Evolutionary conservation across 164 flowering plant species (phyloP).

Genomic region (Vitis rotundifolia): DNA sequence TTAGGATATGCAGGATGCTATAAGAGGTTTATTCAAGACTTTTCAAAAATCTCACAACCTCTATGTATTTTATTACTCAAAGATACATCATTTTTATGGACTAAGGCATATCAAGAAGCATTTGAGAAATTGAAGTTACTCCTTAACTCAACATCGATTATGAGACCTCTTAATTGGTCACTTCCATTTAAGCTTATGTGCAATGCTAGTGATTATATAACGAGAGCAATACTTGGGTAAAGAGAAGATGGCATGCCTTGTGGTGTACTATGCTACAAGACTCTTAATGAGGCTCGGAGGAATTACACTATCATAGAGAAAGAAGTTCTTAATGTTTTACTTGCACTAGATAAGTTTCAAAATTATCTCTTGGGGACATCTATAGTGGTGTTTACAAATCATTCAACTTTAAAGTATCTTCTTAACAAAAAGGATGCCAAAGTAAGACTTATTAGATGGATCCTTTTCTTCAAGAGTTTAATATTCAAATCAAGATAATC

Average conservation of each 20-base stretch:
- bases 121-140: neutral
- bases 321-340: neutral
- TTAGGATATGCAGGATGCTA: neutral
- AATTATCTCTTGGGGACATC: neutral
- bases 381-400: neutral
- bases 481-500: neutral
- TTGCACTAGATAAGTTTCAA: neutral
- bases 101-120: neutral
- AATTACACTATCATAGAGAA: neutral
- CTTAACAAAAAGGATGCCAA: no score
- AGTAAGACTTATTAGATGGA: no score
- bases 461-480: neutral
- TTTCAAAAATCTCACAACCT: neutral
- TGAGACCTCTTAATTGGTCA: no score
- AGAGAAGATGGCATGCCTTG: neutral
- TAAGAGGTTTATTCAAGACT: neutral
- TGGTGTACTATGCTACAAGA: neutral
- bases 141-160: no score
- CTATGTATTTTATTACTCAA: neutral
- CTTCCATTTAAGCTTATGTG: no score
- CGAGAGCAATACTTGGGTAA: no score
- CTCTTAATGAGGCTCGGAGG: neutral
- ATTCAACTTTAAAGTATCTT: no score
- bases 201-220: no score
- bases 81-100: neutral